phyloP scores from a whole-genome alignment of 1,284 basidiomycete species.

The Sanghuangporus weigelae region DNA sequence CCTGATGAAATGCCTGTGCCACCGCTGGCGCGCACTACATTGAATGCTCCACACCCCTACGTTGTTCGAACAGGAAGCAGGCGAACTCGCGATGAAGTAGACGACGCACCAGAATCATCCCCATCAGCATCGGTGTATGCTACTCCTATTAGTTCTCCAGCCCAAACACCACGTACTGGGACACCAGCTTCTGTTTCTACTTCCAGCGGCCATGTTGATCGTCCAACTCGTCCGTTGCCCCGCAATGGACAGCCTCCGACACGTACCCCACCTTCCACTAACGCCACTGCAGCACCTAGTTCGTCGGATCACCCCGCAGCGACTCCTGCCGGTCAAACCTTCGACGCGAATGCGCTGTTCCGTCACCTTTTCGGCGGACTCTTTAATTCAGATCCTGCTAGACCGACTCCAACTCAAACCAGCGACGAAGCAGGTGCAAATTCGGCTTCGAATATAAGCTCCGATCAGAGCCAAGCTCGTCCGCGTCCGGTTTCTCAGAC shows the following conservation, averaged over 20 bases:
- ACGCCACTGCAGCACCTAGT: not conserved
- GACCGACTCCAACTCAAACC: not conserved
- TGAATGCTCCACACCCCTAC: not conserved
- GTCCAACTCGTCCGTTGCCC: constrained; percentile 13
- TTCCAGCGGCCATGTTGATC: not conserved
- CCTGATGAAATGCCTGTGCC: not conserved
- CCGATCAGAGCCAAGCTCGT: not conserved
- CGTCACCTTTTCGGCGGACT: constrained; percentile 3
- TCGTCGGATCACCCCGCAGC: not conserved
- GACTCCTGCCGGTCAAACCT: not conserved
- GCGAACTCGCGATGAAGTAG: constrained; percentile 8
- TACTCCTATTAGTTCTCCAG: constrained; percentile 2
- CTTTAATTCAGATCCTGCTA: not conserved
- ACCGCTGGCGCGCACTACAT: not conserved
- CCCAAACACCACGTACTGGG: not conserved
- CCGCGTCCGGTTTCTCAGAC: not conserved
- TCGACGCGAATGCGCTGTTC: constrained; percentile 1
- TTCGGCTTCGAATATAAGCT: not conserved
- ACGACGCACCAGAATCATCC: not conserved
- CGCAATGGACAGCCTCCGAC: constrained; percentile 14
- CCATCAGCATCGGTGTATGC: not conserved
- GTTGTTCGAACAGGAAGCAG: constrained; percentile 12
- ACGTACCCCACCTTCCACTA: not conserved
- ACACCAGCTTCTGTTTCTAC: not conserved
- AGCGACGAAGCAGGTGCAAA: not conserved